Evolutionary conservation across 2,329 filamentous ascomycete genomes (phyloP), one percentile per base, ranked within the genome.

Genomic region (Graphilbum fragrans): DNA sequence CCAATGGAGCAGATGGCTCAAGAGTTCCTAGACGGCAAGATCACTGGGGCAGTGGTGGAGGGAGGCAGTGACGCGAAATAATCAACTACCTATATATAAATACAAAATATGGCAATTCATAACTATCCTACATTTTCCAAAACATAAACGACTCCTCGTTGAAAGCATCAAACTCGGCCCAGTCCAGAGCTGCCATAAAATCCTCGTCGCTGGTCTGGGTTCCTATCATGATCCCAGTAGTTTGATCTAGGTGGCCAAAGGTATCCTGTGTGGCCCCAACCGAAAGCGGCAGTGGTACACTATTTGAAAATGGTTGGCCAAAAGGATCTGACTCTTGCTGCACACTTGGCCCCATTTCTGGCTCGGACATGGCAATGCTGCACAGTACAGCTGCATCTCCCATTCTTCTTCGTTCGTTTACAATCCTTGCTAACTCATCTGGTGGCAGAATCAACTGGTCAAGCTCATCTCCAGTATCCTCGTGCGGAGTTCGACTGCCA

Each of bases 1-100:
- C 80, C 75, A 0, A 82, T 85, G 31, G 38, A 66, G 79, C 74
- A 50, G 67, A 82, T 86, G 60, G 74, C 67, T 21, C 78, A 85
- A 53, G 76, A 83, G 33, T 86, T 37, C 21, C 8, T n/a, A 16
- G 16, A 6, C 35, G 22, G 22, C 20, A 9, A n/a, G 9, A 36
- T 36, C 19, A 22, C 4, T 10, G 34, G 34, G 3, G 20, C 19
- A 5, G 20, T 20, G 4, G 32, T 34, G 7, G 32, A 34, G 32
- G 32, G 32, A 5, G 32, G 32, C n/a, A n/a, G n/a, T n/a, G n/a
- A n/a, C n/a, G n/a, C n/a, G 23, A 12, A 7, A 12, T 27, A 27
- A 27, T 27, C 7, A 7, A 27, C 23, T 27, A 12, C 23, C 23
- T 27, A 12, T 12, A 27, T 27, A 27, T 12, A 27, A 12, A 27